Evolutionary conservation across 2,329 filamentous ascomycete genomes (phyloP).

Genomic region (Trichophyton schoenleinii): DNA sequence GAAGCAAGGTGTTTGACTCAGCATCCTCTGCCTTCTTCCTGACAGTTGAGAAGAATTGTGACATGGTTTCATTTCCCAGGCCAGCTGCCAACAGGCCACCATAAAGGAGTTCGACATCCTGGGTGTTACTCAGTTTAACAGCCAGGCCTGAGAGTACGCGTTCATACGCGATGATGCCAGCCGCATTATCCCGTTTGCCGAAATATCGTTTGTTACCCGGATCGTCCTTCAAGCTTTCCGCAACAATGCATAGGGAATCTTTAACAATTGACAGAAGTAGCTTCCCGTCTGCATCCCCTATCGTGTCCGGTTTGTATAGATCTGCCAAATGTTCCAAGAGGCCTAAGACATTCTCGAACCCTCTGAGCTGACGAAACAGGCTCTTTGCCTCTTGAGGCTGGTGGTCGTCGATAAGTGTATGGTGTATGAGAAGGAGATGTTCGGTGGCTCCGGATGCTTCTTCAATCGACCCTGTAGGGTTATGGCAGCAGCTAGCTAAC

Average conservation of each 20-base stretch:
- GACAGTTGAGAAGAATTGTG: slow-evolving; percentile 48
- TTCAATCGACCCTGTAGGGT: slow-evolving; percentile 19
- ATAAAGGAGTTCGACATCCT: slow-evolving; percentile 56
- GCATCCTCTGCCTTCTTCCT: slow-evolving; percentile 19
- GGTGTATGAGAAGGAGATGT: slow-evolving; percentile 52
- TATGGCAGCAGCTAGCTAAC: slow-evolving; percentile 23
- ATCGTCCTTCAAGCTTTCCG: slow-evolving; percentile 63
- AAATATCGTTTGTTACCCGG: slow-evolving; percentile 84
- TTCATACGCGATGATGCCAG: slow-evolving; percentile 67
- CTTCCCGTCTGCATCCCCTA: slow-evolving; percentile 51
- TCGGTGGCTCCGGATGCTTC: slow-evolving; percentile 38
- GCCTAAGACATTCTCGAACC: slow-evolving; percentile 62
- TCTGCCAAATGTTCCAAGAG: slow-evolving; percentile 59
- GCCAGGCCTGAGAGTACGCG: slow-evolving; percentile 54
- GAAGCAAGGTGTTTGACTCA: slow-evolving; percentile 10
- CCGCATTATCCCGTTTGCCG: slow-evolving; percentile 57
- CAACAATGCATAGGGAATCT: slow-evolving; percentile 47
- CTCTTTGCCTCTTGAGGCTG: slow-evolving; percentile 50
- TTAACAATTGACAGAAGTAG: slow-evolving; percentile 55
- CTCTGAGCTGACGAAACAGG: slow-evolving; percentile 66
- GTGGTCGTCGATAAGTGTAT: slow-evolving; percentile 45
- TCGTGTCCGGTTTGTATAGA: slow-evolving; percentile 54
- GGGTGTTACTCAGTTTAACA: slow-evolving; percentile 38
- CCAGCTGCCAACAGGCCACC: slow-evolving; percentile 71
- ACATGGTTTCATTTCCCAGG: slow-evolving; percentile 62